Evolutionary conservation across 73 alveolate species (phyloP).

Genomic region (Symbiodinium pilosum): DNA sequence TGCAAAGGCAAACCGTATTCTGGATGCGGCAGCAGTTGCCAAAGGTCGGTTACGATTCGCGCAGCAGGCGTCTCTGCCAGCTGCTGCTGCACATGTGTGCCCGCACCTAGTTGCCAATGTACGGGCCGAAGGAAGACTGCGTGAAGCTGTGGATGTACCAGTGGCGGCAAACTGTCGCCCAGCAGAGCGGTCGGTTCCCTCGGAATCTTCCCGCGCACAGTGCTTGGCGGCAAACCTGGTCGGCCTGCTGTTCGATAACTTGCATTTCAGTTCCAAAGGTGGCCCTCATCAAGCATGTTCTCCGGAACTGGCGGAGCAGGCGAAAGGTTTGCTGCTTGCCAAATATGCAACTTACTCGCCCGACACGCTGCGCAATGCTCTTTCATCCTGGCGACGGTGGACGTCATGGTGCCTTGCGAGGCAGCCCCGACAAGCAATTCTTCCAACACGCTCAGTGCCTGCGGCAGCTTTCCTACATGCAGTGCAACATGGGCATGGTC

Average conservation of each 20-base stretch:
- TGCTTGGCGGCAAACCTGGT: background rate
- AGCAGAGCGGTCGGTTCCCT: background rate
- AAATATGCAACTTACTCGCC: background rate
- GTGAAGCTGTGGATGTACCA: background rate
- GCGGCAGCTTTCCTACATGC: background rate
- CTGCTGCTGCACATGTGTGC: background rate
- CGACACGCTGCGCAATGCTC: background rate
- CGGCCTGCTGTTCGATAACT: background rate
- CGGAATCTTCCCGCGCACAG: background rate
- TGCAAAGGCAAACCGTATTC: background rate
- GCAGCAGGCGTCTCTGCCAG: background rate
- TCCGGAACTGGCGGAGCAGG: background rate
- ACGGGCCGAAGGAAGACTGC: background rate
- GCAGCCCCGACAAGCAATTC: background rate
- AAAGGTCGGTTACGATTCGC: background rate
- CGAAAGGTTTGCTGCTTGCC: background rate
- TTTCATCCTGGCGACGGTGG: background rate
- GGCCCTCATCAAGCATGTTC: background rate
- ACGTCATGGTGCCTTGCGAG: background rate
- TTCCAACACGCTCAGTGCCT: background rate
- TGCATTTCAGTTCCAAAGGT: background rate
- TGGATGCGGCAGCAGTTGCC: background rate
- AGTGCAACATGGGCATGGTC: background rate
- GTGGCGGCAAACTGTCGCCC: background rate
- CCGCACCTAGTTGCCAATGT: background rate